These are phyloP conservation scores for Leucaena leucocephala DNA, from an alignment of 306 rosid genomes.

Conservation along the genomic window DNA sequence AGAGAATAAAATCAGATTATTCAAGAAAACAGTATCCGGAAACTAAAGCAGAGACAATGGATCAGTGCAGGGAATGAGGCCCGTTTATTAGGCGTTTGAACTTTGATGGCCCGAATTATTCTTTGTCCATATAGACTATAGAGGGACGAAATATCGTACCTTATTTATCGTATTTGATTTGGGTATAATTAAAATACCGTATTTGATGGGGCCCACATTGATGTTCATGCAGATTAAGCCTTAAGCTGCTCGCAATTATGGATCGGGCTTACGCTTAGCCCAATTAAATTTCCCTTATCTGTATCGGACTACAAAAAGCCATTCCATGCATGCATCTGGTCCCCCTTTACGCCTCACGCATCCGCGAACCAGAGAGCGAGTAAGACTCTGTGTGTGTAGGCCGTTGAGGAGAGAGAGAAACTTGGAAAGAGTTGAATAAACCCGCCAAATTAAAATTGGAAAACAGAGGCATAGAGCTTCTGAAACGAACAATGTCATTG, in stretches of 20 bases:
- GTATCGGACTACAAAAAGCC: not conserved
- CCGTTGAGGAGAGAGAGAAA: slow-evolving; percentile 14
- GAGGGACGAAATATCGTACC: not conserved
- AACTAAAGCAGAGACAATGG: not conserved
- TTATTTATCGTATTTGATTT: too few species aligned
- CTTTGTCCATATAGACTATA: not conserved
- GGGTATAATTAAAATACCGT: too few species aligned
- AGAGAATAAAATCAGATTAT: slow-evolving; percentile 11
- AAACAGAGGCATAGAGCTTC: slow-evolving; percentile 35
- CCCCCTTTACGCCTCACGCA: not conserved
- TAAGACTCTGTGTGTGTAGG: not conserved
- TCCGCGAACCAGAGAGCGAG: not conserved
- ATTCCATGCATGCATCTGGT: not conserved
- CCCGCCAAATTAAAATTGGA: slow-evolving; percentile 60
- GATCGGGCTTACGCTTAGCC: not conserved
- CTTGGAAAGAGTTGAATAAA: slow-evolving; percentile 37
- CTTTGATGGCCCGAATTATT: not conserved
- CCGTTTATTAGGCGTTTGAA: not conserved
- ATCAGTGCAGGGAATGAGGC: slow-evolving; percentile 16
- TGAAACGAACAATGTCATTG: slow-evolving; percentile 49
- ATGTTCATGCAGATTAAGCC: not conserved
- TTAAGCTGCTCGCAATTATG: not conserved
- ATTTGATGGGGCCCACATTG: not conserved
- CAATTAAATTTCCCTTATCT: not conserved
- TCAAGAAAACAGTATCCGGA: not conserved